Base-by-base conservation (phyloP, 2,329 filamentous ascomycete genomes). In the Lomentospora prolificans region DNA sequence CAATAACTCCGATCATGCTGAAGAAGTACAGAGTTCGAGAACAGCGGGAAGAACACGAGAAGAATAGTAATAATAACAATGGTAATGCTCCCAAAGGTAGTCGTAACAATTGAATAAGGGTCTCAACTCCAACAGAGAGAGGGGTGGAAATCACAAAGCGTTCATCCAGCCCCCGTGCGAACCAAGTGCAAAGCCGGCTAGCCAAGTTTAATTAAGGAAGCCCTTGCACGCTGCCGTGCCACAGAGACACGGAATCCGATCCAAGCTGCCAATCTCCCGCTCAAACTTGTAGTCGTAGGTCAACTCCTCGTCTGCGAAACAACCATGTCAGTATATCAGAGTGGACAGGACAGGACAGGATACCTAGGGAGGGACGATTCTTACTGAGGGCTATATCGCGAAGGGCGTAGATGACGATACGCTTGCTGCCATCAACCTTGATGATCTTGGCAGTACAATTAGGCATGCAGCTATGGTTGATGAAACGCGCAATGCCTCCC, bases 241-340 rank as follows among this genome's bases (percentile, higher is more conserved):
- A 71, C 94, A 99, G 53, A 99, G 84, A 76, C 94, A 99, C 53
- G 94, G 94, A 64, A 99, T 96, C 61, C 94, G 89, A 70, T 99
- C 94, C 60, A 90, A 82, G 63, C 90, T 95, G 65, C 90, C 90
- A 66, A 95, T 89, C 72, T 99, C 94, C 64, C 94, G 88, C 75
- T 99, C 94, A 70, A 99, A 99, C 72, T 99, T 99, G 81, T 99
- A 99, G 76, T 99, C 94, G 75, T 99, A 99, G 2, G 94, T 99
- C 69, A 99, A 84, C 77, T 99, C 94, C 74, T 99, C 94, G 69
- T 96, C 94, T 99, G 66, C 59, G 55, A 53, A 67, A 62, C 57
- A 61, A 56, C 17, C 22, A 48, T 51, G 61, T 68, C 59, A 66
- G 66, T 58, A 57, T 56, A n/a, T n/a, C n/a, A n/a, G n/a, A n/a